A percentile compares a stretch with the other conserved stretches of the same genome.
These are phyloP conservation scores for Fusarium luffae DNA, from an alignment of 2,329 filamentous ascomycete genomes.

Conservation along the genomic window DNA sequence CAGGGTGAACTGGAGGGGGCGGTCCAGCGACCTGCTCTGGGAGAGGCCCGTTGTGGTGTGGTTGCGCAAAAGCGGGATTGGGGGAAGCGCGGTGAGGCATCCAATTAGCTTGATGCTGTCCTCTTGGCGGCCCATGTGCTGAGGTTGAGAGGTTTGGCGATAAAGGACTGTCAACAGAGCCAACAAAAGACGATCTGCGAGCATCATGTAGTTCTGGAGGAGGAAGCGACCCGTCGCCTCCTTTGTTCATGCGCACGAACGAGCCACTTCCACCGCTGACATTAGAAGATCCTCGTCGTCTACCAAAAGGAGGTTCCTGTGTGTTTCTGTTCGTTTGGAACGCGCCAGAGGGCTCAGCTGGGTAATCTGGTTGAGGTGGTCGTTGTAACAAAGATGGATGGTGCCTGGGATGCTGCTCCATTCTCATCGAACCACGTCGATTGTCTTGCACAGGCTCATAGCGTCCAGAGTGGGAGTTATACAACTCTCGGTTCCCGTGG, in stretches of 20 bases:
- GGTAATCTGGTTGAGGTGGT: conserved; percentile 70
- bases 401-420: conserved; percentile 75
- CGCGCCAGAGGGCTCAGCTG: conserved; percentile 84
- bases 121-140: conserved; percentile 45
- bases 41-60: conserved; percentile 47
- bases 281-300: conserved; percentile 88
- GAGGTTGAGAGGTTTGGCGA: conserved; percentile 54
- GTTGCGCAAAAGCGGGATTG: conserved; percentile 53
- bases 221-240: conserved; percentile 55
- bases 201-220: conserved; percentile 58
- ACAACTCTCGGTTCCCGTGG: conserved; percentile 78
- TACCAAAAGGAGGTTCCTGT: conserved; percentile 75
- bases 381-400: conserved; percentile 80
- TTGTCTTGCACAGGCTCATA: conserved; percentile 86
- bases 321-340: conserved; percentile 82
- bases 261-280: conserved; percentile 87
- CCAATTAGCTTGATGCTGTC: conserved; percentile 44
- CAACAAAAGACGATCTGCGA: conserved; percentile 62
- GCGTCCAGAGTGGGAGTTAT: conserved; percentile 93
- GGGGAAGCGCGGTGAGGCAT: conserved; percentile 56
- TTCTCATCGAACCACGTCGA: conserved; percentile 75
- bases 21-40: conserved; percentile 48
- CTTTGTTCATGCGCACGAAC: conserved; percentile 65
- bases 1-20: conserved; percentile 48
- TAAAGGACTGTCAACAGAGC: conserved; percentile 61